Evolutionary conservation across 2,329 filamentous ascomycete species (phyloP).

Genomic region (Alternaria dauci): DNA sequence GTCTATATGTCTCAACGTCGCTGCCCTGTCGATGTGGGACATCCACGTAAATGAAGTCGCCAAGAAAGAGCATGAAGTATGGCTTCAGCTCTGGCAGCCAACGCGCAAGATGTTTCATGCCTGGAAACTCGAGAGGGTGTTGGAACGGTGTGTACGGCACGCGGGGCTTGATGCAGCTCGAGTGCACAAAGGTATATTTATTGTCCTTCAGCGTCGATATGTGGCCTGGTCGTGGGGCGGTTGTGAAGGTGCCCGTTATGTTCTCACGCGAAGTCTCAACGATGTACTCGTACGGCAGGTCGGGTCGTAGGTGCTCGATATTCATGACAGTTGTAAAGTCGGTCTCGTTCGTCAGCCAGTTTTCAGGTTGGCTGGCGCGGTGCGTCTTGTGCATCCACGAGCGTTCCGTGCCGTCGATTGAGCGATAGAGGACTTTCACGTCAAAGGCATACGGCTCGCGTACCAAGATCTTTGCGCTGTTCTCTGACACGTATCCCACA

Average conservation of each 20-base stretch:
- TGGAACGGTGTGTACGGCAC: slow-evolving; percentile 89
- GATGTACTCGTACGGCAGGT: slow-evolving; percentile 81
- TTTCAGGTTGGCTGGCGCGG: slow-evolving; percentile 39
- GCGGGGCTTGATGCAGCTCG: slow-evolving; percentile 89
- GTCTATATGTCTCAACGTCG: slow-evolving; percentile 77
- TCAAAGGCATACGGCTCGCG: slow-evolving; percentile 80
- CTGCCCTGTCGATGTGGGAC: slow-evolving; percentile 82
- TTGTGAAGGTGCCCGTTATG: slow-evolving; percentile 80
- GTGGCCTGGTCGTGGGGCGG: slow-evolving; percentile 75
- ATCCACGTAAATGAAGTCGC: slow-evolving; percentile 91
- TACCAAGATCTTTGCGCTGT: slow-evolving; percentile 80
- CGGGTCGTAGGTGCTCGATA: slow-evolving; percentile 72
- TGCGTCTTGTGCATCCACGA: slow-evolving; percentile 47
- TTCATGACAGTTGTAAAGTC: slow-evolving; percentile 81
- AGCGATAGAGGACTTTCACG: slow-evolving; percentile 58
- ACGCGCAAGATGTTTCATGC: slow-evolving; percentile 78
- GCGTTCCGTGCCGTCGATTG: slow-evolving; percentile 35
- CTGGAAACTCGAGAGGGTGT: slow-evolving; percentile 82
- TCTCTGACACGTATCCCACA: slow-evolving; percentile 84
- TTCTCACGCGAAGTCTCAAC: slow-evolving; percentile 75
- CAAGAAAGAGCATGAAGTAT: slow-evolving; percentile 76
- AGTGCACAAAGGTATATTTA: slow-evolving; percentile 88
- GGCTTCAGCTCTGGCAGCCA: slow-evolving; percentile 75
- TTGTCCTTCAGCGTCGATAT: slow-evolving; percentile 66
- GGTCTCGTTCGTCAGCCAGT: slow-evolving; percentile 73